phyloP scores from a whole-genome alignment of 2,329 filamentous ascomycete species.

The Calonectria pauciramosa region DNA sequence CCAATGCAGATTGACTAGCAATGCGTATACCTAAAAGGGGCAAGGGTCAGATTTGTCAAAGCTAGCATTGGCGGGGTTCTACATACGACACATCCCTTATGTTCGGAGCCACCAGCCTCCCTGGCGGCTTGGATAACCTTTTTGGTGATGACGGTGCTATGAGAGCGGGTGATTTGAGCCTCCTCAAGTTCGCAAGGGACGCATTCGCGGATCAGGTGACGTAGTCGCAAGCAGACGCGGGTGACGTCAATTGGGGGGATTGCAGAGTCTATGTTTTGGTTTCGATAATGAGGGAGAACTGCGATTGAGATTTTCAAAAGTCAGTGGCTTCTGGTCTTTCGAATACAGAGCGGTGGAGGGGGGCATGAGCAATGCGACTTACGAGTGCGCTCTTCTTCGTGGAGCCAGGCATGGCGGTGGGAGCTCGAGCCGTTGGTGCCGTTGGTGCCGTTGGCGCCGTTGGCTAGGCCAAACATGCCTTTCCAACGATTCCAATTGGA shows the following conservation, averaged over 20 bases:
- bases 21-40: slow-evolving; percentile 71
- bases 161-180: slow-evolving; percentile 79
- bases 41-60: background rate
- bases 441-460: slow-evolving; percentile 30
- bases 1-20: slow-evolving; percentile 79
- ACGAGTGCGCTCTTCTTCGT: slow-evolving; percentile 61
- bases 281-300: slow-evolving; percentile 77
- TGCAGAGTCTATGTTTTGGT: slow-evolving; percentile 72
- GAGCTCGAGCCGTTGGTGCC: slow-evolving; percentile 35
- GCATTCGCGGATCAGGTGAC: slow-evolving; percentile 90
- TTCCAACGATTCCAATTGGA: slow-evolving; percentile 49
- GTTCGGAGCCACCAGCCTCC: slow-evolving; percentile 82
- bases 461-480: slow-evolving; percentile 45
- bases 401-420: slow-evolving; percentile 52
- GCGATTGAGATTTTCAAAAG: slow-evolving; percentile 9
- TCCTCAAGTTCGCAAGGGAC: slow-evolving; percentile 92
- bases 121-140: slow-evolving; percentile 85
- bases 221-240: slow-evolving; percentile 88
- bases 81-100: slow-evolving; percentile 79
- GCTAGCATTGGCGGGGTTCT: background rate
- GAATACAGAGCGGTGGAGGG: background rate
- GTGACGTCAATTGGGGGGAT: slow-evolving; percentile 86
- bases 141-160: slow-evolving; percentile 87
- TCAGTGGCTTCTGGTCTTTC: background rate
- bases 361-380: slow-evolving; percentile 42